Conservation (phyloP, 2,329 filamentous ascomycete genomes). For the Coleophoma eucalyptorum region DNA sequence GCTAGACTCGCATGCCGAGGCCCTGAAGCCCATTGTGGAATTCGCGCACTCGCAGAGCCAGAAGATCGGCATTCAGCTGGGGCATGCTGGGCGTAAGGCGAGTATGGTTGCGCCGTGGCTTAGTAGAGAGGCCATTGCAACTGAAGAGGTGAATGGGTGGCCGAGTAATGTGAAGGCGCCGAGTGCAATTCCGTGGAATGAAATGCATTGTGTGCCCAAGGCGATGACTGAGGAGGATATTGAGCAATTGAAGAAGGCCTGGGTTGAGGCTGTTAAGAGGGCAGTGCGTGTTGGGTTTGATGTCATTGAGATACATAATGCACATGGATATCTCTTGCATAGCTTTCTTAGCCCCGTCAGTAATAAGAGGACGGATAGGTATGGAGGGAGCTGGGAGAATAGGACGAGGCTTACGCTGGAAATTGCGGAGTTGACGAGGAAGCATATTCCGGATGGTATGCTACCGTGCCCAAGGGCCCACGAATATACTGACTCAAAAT, state of each 20-base stretch:
- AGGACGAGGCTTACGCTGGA: constrained; percentile 66
- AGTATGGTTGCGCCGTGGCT: constrained; percentile 63
- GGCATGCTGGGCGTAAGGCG: constrained; percentile 72
- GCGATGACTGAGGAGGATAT: constrained; percentile 70
- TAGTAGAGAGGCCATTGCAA: constrained; percentile 45
- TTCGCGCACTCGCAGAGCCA: constrained; percentile 78
- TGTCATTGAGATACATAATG: constrained; percentile 75
- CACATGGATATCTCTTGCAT: constrained; percentile 74
- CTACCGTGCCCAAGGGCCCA: too few species aligned
- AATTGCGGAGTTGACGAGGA: constrained; percentile 57
- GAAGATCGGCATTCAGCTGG: constrained; percentile 76
- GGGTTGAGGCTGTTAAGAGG: constrained; percentile 52
- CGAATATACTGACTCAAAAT: too few species aligned
- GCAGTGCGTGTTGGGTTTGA: constrained; percentile 67
- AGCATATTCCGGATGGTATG: constrained; percentile 51
- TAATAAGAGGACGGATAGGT: constrained; percentile 67
- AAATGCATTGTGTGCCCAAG: constrained; percentile 56
- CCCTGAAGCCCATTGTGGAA: constrained; percentile 64
- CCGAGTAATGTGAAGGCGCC: constrained; percentile 49
- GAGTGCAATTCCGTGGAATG: constrained; percentile 53
- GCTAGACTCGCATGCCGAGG: constrained; percentile 75
- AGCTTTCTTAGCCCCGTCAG: constrained; percentile 64
- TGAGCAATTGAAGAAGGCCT: constrained; percentile 57
- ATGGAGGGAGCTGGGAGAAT: constrained; percentile 70
- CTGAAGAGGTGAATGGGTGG: constrained; percentile 50